Evolutionary conservation across 805 yeast genomes (phyloP).

Genomic region (Candida alai): DNA sequence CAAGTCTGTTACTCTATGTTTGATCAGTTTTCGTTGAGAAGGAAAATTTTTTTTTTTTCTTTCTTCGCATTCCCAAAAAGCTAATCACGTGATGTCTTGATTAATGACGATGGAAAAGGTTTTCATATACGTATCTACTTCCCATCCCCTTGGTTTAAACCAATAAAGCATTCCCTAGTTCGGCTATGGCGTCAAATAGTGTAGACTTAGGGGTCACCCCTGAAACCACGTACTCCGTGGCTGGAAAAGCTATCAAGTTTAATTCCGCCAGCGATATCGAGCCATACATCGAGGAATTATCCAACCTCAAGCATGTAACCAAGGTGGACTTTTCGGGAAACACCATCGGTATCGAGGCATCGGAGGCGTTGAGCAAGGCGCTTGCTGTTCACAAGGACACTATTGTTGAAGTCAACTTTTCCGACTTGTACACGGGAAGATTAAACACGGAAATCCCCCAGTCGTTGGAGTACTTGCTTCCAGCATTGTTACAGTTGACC

Average conservation of each 20-base stretch:
- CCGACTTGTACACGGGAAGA: slow-evolving; percentile 93
- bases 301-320: slow-evolving; percentile 31
- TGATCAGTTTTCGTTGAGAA: no score
- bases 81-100: no score
- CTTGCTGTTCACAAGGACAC: slow-evolving; percentile 42
- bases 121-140: no score
- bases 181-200: slow-evolving; percentile 17
- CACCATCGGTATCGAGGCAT: slow-evolving; percentile 90
- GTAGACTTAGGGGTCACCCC: slow-evolving; percentile 36
- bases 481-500: slow-evolving; percentile 66
- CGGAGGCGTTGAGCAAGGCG: slow-evolving; percentile 61
- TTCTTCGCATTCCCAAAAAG: no score
- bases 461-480: slow-evolving; percentile 67
- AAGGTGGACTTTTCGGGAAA: slow-evolving; percentile 86
- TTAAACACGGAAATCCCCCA: slow-evolving; percentile 91
- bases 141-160: no score
- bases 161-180: no score
- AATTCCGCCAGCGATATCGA: slow-evolving; percentile 69
- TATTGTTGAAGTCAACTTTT: slow-evolving; percentile 70
- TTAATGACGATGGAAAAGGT: no score
- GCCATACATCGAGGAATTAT: slow-evolving; percentile 61
- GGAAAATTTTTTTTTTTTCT: no score
- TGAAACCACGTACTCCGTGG: slow-evolving; percentile 50
- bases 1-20: slow-evolving; percentile 2
- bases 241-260: slow-evolving; percentile 74